Evolutionary conservation across 1,284 basidiomycete species (phyloP), one percentile per base, ranked within the genome.

Genomic region (Cryptococcus sp.): DNA sequence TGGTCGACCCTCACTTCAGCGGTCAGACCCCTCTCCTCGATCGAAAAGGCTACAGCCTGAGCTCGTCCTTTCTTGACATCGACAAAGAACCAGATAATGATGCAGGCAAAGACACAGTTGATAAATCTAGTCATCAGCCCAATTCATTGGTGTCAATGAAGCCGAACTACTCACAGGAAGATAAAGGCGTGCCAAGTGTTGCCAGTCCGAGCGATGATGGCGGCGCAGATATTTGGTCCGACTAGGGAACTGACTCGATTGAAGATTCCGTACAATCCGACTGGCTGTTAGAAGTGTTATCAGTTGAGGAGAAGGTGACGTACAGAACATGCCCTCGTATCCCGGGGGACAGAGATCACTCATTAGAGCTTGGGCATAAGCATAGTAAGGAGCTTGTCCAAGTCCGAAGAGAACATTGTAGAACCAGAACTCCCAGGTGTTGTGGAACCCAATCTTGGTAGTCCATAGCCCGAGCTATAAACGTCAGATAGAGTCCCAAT

Each of bases 381-480:
- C 85, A 63, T 87, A 91, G 76, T 88, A 91, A 0, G 88, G 87
- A 2, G 87, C 88, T 74, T 89, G 87, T 78, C 87, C 87, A 19
- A 87, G 73, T 2, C 86, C 86, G 62, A 85, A 87, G 2, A 87
- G 76, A 50, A 86, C 78, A 60, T 86, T 87, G 73, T 86, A 86
- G 31, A 80, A 80, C 84, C 83, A 88, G 72, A 87, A 88, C 63
- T 89, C 87, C 86, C 86, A 88, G n/a, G 68, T 80, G 58, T 87
- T 86, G 67, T 87, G 86, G 71, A 87, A 88, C 0, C 85, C 88
- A 43, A 91, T 69, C 56, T 79, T 84, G 13, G 76, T 62, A 0
- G 87, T 89, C 84, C 86, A 89, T 46, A 90, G 83, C 0, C 88
- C 88, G 45, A 90, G 78, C 28, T 28, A 28, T 11, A 28, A 5